Evolutionary conservation across 2,329 filamentous ascomycete genomes (phyloP).

Genomic region (Epichloe uncinata): DNA sequence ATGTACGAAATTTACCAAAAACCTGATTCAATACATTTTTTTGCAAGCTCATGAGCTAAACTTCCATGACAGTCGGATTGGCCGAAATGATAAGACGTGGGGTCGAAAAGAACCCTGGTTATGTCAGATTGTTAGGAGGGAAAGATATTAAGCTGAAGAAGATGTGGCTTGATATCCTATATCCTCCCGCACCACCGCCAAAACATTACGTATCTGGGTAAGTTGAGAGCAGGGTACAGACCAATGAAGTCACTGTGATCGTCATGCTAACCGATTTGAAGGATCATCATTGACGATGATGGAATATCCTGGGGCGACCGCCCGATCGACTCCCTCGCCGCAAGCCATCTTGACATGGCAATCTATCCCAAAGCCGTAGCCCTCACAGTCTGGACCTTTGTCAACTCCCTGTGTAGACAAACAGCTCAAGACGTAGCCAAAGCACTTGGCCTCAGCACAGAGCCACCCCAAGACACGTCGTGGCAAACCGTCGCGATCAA

Average conservation of each 20-base stretch:
- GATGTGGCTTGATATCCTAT: slow-evolving; percentile 49
- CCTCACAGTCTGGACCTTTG: slow-evolving; percentile 37
- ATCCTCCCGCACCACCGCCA: slow-evolving; percentile 44
- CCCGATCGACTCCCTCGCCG: slow-evolving; percentile 34
- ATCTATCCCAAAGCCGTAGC: slow-evolving; percentile 41
- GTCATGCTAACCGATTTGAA: slow-evolving; percentile 14
- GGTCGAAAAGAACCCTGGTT: slow-evolving; percentile 26
- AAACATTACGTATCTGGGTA: slow-evolving; percentile 48
- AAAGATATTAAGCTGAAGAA: slow-evolving; percentile 33
- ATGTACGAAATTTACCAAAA: slow-evolving; percentile 20
- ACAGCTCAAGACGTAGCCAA: slow-evolving; percentile 29
- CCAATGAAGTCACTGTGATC: too few species aligned
- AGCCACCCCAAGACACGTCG: slow-evolving; percentile 14
- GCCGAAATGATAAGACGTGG: slow-evolving; percentile 21
- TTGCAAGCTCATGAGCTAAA: background rate
- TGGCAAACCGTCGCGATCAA: slow-evolving; percentile 20
- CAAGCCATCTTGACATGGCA: slow-evolving; percentile 31
- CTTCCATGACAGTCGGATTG: slow-evolving; percentile 14
- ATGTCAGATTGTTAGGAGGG: slow-evolving; percentile 32
- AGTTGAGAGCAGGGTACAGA: slow-evolving; percentile 10
- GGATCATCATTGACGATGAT: slow-evolving; percentile 36
- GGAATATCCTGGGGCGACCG: slow-evolving; percentile 33
- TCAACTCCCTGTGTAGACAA: slow-evolving; percentile 32
- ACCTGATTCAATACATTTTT: background rate
- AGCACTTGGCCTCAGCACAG: slow-evolving; percentile 29